phyloP scores from a whole-genome alignment of 164 flowering plant species.

The Cinnamomum micranthum region DNA sequence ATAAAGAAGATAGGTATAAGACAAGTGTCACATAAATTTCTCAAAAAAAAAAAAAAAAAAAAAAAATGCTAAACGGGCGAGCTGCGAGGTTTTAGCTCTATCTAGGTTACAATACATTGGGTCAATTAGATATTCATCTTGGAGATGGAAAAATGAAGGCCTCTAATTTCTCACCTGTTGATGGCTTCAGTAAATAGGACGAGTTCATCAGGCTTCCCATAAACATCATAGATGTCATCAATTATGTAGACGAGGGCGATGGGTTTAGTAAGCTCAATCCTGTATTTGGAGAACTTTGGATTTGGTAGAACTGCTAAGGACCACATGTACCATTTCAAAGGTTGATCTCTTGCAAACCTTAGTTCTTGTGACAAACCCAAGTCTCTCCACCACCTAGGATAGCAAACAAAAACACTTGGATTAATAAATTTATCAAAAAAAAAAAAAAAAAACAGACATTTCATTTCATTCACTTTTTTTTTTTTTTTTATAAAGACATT shows the following conservation, averaged over 20 bases:
- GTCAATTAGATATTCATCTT: not conserved
- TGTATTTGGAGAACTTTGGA: conserved; percentile 29
- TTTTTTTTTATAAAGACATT: not conserved
- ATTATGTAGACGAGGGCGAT: conserved; percentile 46
- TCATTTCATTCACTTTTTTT: not conserved
- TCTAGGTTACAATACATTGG: not conserved
- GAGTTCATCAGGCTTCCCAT: conserved; percentile 47
- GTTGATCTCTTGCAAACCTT: conserved; percentile 48
- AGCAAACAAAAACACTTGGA: not conserved
- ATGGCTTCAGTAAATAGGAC: conserved; percentile 46
- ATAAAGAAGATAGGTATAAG: no score
- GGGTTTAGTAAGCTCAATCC: conserved; percentile 47
- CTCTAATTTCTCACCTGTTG: conserved; percentile 27
- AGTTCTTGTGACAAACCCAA: conserved; percentile 35
- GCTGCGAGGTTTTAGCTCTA: no score
- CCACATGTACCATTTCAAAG: conserved; percentile 52
- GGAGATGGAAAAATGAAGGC: no score
- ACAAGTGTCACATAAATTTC: no score
- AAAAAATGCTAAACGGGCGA: no score
- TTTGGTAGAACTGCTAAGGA: conserved; percentile 30
- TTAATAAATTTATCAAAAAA: no score
- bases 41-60: no score
- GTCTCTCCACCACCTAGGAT: conserved; percentile 56
- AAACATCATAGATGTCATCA: conserved; percentile 61
- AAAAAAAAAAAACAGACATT: not conserved